Evolutionary conservation across 139 green algal species (phyloP).

Genomic region (Mychonastes homosphaera): DNA sequence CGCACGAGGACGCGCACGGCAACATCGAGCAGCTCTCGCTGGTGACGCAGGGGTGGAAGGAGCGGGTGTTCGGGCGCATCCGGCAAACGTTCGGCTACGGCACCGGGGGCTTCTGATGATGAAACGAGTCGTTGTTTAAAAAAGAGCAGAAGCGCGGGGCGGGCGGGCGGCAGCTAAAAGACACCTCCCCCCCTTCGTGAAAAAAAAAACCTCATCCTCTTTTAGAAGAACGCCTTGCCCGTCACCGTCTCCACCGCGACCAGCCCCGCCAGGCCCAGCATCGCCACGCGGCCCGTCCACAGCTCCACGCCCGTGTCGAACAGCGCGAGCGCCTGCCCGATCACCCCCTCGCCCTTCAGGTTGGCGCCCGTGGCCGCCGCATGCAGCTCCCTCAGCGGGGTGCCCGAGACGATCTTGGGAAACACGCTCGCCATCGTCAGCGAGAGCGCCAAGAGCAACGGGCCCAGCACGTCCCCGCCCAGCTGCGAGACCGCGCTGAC

Average conservation of each 20-base stretch:
- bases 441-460: constrained; percentile 23
- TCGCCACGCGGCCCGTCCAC: constrained; percentile 36
- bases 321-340: constrained; percentile 12
- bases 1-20: constrained; percentile 62
- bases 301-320: constrained; percentile 42
- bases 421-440: constrained; percentile 30
- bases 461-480: constrained; percentile 11
- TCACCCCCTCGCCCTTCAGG: constrained; percentile 16
- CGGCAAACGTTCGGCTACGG: constrained; percentile 74
- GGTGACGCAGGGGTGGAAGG: constrained; percentile 58
- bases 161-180: no score
- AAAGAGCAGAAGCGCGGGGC: no score
- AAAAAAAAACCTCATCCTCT: no score
- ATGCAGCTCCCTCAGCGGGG: constrained; percentile 32
- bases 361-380: constrained; percentile 28
- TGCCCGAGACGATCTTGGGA: constrained; percentile 33
- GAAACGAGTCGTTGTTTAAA: no score
- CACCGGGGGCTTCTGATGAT: constrained; percentile 25
- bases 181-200: no score
- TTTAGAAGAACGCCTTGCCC: constrained; percentile 39
- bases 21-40: constrained; percentile 52
- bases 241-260: constrained; percentile 23
- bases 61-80: constrained; percentile 67
- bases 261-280: constrained; percentile 37
- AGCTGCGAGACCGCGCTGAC: constrained; percentile 33